Conservation (phyloP, 805 yeast genomes). For the Candida yuanshanica region DNA sequence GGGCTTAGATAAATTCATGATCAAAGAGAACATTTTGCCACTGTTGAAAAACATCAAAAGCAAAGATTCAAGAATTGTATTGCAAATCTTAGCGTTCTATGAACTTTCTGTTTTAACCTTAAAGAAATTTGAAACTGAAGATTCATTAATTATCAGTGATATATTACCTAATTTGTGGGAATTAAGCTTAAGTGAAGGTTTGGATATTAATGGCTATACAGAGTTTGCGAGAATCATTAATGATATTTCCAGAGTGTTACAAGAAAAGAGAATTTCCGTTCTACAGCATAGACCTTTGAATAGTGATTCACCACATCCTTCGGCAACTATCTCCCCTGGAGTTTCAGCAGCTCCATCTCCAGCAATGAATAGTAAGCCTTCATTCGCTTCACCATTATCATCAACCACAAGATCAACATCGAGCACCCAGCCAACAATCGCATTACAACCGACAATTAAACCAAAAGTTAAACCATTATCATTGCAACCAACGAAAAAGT, state of each 20-base stretch:
- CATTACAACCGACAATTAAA: slow-evolving; percentile 6
- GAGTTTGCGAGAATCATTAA: slow-evolving; percentile 34
- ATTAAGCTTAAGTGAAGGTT: slow-evolving; percentile 40
- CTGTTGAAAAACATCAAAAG: slow-evolving; percentile 70
- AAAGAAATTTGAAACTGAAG: slow-evolving; percentile 1
- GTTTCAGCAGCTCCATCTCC: neutral
- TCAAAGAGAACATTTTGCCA: slow-evolving; percentile 78
- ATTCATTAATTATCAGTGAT: slow-evolving; percentile 46
- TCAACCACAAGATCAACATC: slow-evolving; percentile 11
- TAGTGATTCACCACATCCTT: slow-evolving; percentile 6
- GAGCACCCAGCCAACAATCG: slow-evolving; percentile 12
- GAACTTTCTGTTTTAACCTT: slow-evolving; percentile 1
- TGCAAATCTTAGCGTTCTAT: slow-evolving; percentile 32
- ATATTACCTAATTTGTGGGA: slow-evolving; percentile 50
- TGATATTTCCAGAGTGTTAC: slow-evolving; percentile 37
- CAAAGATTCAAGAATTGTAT: slow-evolving; percentile 60
- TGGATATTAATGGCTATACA: slow-evolving; percentile 37
- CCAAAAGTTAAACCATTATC: slow-evolving; percentile 18
- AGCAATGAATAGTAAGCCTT: neutral
- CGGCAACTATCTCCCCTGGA: slow-evolving; percentile 1
- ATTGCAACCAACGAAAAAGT: slow-evolving; percentile 10
- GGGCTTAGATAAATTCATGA: slow-evolving; percentile 62
- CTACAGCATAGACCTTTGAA: slow-evolving; percentile 18
- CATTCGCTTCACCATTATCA: neutral
- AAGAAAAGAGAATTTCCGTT: slow-evolving; percentile 25